Percentiles rank a stretch among this genome's conserved stretches.
phyloP scores from a whole-genome alignment of 2,329 filamentous ascomycete species.

The Fusarium sp. region DNA sequence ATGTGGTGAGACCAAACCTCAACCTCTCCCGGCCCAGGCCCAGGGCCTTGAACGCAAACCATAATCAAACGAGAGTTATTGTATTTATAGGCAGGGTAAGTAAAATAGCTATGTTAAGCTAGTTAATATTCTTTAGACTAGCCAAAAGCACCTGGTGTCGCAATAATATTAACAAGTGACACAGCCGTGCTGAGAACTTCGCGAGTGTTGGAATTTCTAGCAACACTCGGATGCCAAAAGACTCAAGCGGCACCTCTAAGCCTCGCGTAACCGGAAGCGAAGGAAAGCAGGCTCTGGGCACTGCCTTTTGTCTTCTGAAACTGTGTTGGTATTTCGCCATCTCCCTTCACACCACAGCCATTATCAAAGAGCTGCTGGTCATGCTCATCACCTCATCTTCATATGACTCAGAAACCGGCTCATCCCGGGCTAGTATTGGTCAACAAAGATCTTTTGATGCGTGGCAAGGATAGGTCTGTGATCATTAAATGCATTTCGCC shows the following conservation, averaged over 20 bases:
- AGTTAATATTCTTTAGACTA: not conserved
- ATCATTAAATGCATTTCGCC: not conserved
- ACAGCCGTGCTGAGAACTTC: not conserved
- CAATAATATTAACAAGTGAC: slow-evolving; percentile 1
- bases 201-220: not conserved
- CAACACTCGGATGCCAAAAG: not conserved
- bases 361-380: not conserved
- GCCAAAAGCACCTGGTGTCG: not conserved
- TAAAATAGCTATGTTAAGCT: fast-evolving
- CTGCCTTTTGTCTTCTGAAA: not conserved
- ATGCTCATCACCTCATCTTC: not conserved
- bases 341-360: not conserved
- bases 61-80: no score
- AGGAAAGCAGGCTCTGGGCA: no score
- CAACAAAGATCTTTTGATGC: not conserved
- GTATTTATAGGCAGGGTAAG: not conserved
- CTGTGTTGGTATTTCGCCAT: not conserved
- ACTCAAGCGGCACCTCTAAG: not conserved
- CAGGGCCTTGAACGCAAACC: not conserved
- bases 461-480: not conserved
- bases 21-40: no score
- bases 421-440: not conserved
- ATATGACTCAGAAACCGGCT: not conserved
- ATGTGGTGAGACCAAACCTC: not conserved
- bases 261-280: not conserved